These are phyloP conservation scores for Ceratobasidium theobromae DNA, from an alignment of 1,284 basidiomycete genomes.

Conservation along the genomic window DNA sequence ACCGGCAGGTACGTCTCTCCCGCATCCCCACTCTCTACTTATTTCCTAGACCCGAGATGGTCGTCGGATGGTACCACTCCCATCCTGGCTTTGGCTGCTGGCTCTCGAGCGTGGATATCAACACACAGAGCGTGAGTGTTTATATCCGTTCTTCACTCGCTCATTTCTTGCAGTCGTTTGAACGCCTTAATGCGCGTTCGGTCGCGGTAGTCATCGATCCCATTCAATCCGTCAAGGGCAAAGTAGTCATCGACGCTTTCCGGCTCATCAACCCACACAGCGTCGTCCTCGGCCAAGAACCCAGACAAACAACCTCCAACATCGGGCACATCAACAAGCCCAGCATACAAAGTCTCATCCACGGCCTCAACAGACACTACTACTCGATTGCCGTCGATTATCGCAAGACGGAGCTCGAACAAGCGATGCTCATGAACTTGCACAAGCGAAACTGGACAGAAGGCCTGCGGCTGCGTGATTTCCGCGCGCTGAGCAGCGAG, in stretches of 20 bases:
- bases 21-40: conserved; percentile 9
- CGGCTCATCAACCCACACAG: conserved; percentile 88
- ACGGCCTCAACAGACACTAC: conserved; percentile 94
- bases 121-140: conserved; percentile 91
- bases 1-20: conserved; percentile 77
- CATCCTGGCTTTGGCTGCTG: conserved; percentile 99
- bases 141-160: conserved; percentile 24
- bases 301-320: conserved; percentile 96
- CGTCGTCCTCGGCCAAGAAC: conserved; percentile 88
- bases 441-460: conserved; percentile 99
- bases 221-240: conserved; percentile 98
- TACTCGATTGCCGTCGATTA: conserved; percentile 97
- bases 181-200: conserved; percentile 90
- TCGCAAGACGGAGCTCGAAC: conserved; percentile 94
- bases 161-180: conserved; percentile 74
- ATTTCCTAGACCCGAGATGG: conserved; percentile 83
- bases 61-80: conserved; percentile 99
- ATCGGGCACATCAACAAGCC: conserved; percentile 99
- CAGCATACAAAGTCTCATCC: conserved; percentile 94
- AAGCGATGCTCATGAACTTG: conserved; percentile 97
- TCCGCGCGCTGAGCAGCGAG: conserved; percentile 77
- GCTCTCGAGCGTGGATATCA: conserved; percentile 98
- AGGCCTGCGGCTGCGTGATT: conserved; percentile 86
- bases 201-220: conserved; percentile 99
- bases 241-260: conserved; percentile 99